Percentiles rank a stretch among this genome's conserved stretches.
phyloP scores from a whole-genome alignment of 768 basidiomycete genomes.

The Rubroboletus satanas region DNA sequence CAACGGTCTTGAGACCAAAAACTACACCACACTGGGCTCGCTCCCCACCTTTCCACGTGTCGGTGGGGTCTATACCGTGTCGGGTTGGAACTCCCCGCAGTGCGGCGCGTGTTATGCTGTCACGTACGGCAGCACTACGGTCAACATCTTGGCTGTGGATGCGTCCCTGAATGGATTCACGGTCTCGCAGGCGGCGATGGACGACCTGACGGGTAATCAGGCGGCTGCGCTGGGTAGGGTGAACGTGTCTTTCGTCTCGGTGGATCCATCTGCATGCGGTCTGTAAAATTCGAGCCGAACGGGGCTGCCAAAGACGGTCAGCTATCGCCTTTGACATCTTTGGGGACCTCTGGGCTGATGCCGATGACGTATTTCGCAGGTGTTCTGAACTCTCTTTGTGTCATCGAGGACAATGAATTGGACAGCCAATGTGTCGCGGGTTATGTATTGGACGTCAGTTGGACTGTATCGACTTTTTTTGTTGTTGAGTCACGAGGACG shows the following conservation, averaged over 20 bases:
- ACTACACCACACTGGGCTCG: conserved; percentile 35
- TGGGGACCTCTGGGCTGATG: neutral
- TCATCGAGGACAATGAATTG: neutral
- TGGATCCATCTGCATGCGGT: neutral
- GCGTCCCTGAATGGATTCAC: conserved; percentile 41
- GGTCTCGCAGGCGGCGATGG: conserved; percentile 26
- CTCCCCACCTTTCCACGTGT: conserved; percentile 38
- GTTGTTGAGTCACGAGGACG: neutral
- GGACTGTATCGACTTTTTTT: neutral
- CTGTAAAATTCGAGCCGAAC: neutral
- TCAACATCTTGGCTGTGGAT: conserved; percentile 57
- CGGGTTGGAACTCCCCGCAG: conserved; percentile 18
- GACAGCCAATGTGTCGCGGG: neutral
- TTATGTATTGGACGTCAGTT: neutral
- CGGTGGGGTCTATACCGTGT: conserved; percentile 28
- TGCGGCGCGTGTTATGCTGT: conserved; percentile 33
- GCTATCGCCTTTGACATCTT: neutral
- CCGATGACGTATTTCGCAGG: conserved; percentile 3
- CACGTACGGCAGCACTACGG: conserved; percentile 29
- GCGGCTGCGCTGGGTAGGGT: conserved; percentile 19
- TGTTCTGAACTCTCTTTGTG: neutral
- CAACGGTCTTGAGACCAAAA: conserved; percentile 34
- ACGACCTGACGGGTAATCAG: conserved; percentile 15
- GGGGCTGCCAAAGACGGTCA: neutral
- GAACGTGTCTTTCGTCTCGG: conserved; percentile 8